A percentile compares a stretch with the other conserved stretches of the same genome.
phyloP scores from a whole-genome alignment of 768 basidiomycete species.

The Trametes villosa region DNA sequence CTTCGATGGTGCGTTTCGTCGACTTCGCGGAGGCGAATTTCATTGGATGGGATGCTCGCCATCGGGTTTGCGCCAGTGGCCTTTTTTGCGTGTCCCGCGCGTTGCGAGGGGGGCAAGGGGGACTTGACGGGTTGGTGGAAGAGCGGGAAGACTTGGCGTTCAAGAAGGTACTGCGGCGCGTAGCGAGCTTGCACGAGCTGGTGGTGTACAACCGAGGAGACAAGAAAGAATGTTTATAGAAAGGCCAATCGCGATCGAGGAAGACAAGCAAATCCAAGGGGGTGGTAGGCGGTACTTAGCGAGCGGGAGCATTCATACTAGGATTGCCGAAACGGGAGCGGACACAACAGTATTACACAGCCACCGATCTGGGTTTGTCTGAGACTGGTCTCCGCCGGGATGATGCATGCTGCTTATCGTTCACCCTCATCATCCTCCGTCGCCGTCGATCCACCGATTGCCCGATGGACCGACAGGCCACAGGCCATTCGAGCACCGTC shows the following conservation, averaged over 20 bases:
- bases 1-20: background rate
- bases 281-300: too few species aligned
- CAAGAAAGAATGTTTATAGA: too few species aligned
- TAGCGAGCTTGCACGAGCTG: too few species aligned
- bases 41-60: background rate
- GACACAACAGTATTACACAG: background rate
- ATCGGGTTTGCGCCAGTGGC: background rate
- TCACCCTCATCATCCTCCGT: background rate
- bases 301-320: slow-evolving; percentile 3
- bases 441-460: background rate
- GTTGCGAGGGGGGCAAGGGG: background rate
- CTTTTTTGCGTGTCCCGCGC: background rate
- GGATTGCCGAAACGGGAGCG: slow-evolving; percentile 5
- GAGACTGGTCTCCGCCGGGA: slow-evolving; percentile 1
- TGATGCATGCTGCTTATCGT: slow-evolving; percentile 1
- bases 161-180: too few species aligned
- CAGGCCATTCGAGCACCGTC: background rate
- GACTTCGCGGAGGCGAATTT: background rate
- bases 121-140: too few species aligned
- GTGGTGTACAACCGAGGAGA: too few species aligned
- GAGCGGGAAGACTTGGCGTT: background rate
- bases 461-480: too few species aligned
- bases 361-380: slow-evolving; percentile 10
- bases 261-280: too few species aligned
- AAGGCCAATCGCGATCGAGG: background rate